Conservation (phyloP, 192 early-diverging fungal genomes). For the Coemansia sp. region DNA sequence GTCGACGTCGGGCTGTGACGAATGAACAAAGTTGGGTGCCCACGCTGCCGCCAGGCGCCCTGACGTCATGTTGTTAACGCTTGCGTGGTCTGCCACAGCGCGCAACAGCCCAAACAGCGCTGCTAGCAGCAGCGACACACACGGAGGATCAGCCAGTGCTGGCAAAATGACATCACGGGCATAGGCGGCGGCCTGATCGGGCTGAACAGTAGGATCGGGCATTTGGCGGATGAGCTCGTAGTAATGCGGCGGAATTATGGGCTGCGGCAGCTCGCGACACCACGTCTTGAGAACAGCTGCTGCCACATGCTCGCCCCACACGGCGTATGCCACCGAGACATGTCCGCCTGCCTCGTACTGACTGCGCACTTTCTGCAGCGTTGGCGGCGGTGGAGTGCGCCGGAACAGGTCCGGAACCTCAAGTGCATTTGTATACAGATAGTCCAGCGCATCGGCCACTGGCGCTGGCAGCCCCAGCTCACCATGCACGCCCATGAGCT, state of each 20-base stretch:
- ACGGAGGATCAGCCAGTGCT: constrained; percentile 53
- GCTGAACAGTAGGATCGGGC: constrained; percentile 32
- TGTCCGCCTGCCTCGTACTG: constrained; percentile 51
- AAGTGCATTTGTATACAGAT: constrained; percentile 69
- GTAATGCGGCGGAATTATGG: constrained; percentile 66
- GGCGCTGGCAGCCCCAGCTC: constrained; percentile 76
- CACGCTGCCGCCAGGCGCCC: constrained; percentile 81
- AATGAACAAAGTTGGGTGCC: constrained; percentile 80
- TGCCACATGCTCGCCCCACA: constrained; percentile 77
- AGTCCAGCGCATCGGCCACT: constrained; percentile 69
- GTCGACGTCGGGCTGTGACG: constrained; percentile 51
- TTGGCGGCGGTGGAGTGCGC: constrained; percentile 71
- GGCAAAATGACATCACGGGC: constrained; percentile 49
- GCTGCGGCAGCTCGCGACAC: constrained; percentile 76
- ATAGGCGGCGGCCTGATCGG: constrained; percentile 32
- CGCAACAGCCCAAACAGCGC: constrained; percentile 73
- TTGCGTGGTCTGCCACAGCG: constrained; percentile 65
- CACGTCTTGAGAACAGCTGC: constrained; percentile 82
- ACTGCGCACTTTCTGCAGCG: constrained; percentile 61
- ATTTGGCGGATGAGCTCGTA: constrained; percentile 61
- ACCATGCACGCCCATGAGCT: constrained; percentile 71
- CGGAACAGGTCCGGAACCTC: constrained; percentile 83
- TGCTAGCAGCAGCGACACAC: constrained; percentile 57
- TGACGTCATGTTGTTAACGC: constrained; percentile 81
- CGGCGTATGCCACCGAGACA: constrained; percentile 57